Conservation (phyloP, 352 stramenopile species). For the Phytophthora pseudosyringae region DNA sequence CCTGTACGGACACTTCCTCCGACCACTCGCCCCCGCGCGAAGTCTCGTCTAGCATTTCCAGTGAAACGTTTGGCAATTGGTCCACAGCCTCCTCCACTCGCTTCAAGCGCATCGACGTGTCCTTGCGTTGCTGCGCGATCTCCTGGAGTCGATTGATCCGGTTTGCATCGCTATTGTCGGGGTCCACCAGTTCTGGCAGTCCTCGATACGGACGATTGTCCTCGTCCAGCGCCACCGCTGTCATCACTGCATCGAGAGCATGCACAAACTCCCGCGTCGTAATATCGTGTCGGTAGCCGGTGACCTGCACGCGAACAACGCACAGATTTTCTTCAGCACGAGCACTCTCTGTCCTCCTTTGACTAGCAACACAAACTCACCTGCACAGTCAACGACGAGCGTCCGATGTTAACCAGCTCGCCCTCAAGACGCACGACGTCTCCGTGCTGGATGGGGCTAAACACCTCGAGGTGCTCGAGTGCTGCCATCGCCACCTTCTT, state of each 20-base stretch:
- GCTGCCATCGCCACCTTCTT: slow-evolving; percentile 1
- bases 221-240: slow-evolving; percentile 48
- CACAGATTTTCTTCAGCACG: not conserved
- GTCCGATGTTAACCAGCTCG: not conserved
- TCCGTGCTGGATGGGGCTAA: not conserved
- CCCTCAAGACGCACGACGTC: not conserved
- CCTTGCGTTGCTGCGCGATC: not conserved
- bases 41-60: not conserved
- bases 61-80: not conserved
- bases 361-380: not conserved
- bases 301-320: not conserved
- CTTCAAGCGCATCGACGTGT: not conserved
- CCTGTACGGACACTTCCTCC: not conserved
- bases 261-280: slow-evolving; percentile 34
- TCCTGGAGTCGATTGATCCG: slow-evolving; percentile 24
- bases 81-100: not conserved
- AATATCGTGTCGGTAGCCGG: not conserved
- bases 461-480: not conserved
- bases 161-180: slow-evolving; percentile 2
- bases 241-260: slow-evolving; percentile 46
- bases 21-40: not conserved
- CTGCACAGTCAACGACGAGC: not conserved
- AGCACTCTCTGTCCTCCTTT: not conserved
- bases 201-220: slow-evolving; percentile 31
- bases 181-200: slow-evolving; percentile 38